phyloP scores from a whole-genome alignment of 805 yeast species.

The Scheffersomyces lignosus region DNA sequence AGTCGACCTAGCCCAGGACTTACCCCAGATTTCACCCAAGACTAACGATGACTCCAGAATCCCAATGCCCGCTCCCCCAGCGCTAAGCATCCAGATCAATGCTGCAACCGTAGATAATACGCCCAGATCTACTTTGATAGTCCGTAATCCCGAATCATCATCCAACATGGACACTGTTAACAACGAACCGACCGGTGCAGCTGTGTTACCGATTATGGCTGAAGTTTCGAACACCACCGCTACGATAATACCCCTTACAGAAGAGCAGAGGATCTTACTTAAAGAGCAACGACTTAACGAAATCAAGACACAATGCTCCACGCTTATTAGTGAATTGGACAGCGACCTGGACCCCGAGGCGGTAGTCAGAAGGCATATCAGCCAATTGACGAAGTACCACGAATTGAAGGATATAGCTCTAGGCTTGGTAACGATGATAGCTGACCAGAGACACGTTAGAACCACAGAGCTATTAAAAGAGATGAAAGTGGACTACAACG shows the following conservation, averaged over 20 bases:
- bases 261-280: slow-evolving; percentile 4
- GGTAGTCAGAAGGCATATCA: slow-evolving; percentile 53
- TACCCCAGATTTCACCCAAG: too few relatives aligned
- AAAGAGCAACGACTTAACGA: slow-evolving; percentile 25
- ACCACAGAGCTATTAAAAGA: slow-evolving; percentile 52
- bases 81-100: too few relatives aligned
- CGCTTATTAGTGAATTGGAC: slow-evolving; percentile 32
- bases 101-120: background rate
- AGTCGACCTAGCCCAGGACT: too few relatives aligned
- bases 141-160: background rate
- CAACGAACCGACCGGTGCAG: slow-evolving; percentile 6
- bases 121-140: background rate
- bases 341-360: slow-evolving; percentile 37
- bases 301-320: slow-evolving; percentile 32
- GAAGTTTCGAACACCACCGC: slow-evolving; percentile 1
- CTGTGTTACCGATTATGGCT: slow-evolving; percentile 1
- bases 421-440: slow-evolving; percentile 56
- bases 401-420: slow-evolving; percentile 64
- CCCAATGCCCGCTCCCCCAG: too few relatives aligned
- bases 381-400: slow-evolving; percentile 54
- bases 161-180: slow-evolving; percentile 5
- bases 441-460: slow-evolving; percentile 53
- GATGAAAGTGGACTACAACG: slow-evolving; percentile 34
- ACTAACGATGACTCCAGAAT: too few relatives aligned
- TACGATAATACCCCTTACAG: slow-evolving; percentile 5